A percentile compares a stretch with the other conserved stretches of the same genome.
Conservation (phyloP, 1,139 yeast genomes). For the Trichomonascaceae sp. region DNA sequence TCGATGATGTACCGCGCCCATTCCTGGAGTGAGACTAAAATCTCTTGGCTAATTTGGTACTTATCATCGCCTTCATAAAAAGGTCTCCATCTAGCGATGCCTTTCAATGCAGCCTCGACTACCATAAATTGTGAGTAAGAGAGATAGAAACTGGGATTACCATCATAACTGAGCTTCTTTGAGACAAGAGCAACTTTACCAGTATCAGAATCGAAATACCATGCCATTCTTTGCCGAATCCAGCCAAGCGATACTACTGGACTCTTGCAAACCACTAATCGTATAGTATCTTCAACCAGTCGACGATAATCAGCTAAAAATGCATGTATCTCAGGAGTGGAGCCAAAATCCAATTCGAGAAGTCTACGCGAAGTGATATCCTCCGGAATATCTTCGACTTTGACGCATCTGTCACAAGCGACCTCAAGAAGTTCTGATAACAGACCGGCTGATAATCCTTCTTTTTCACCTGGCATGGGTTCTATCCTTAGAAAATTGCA, state of each 20-base stretch:
- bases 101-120: constrained; percentile 85
- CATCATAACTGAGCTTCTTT: constrained; percentile 48
- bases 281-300: constrained; percentile 82
- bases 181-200: constrained; percentile 62
- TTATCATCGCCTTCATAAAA: constrained; percentile 73
- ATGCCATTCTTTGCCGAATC: constrained; percentile 69
- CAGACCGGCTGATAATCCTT: constrained; percentile 38
- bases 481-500: constrained; percentile 81
- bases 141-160: constrained; percentile 63
- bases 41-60: constrained; percentile 47
- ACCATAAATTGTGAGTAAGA: constrained; percentile 81
- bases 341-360: constrained; percentile 80
- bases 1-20: constrained; percentile 74
- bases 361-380: constrained; percentile 58
- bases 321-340: constrained; percentile 70
- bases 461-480: constrained; percentile 46
- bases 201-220: constrained; percentile 64
- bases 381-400: constrained; percentile 63
- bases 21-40: constrained; percentile 61
- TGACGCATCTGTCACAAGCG: constrained; percentile 72
- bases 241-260: constrained; percentile 79
- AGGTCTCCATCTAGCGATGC: constrained; percentile 93
- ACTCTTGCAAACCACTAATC: constrained; percentile 79
- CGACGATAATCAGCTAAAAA: constrained; percentile 77
- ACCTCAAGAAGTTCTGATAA: constrained; percentile 66